Base-by-base conservation (phyloP, 352 stramenopile genomes). In the Pythium plurisporium region DNA sequence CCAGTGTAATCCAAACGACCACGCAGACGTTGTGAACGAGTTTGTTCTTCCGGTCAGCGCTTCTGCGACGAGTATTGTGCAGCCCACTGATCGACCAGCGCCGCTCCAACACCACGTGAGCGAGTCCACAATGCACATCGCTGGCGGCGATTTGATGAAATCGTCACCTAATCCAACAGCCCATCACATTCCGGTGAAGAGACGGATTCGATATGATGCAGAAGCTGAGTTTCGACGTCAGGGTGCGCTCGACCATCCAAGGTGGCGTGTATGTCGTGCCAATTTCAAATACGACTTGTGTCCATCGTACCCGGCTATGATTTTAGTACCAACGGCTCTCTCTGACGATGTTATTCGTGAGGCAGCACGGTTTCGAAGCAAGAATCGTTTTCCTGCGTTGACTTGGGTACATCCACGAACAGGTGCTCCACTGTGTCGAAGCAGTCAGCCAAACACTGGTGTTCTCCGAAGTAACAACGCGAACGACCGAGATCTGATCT, bases 401-500 rank as follows among this genome's bases (percentile, higher is more conserved):
- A 95, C 91, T 1, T 99, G 92, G 91, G 76, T 94, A 7, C 87
- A 94, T 65, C 81, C 82, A 37, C 67, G 72, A 31, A 97, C 95
- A 20, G 92, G 94, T 38, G 91, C 91, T 1, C 86, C 85, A 29
- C 76, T 99, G 40, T 99, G 94, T 73, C 79, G 96, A 20, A 96
- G 79, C 36, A 94, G 90, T 30, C 96, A 99, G 64, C 96, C 96
- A 1, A 98, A 98, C 65, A 96, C 97, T 1, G 96, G 96, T 22
- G 73, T 99, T 9, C 67, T 97, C 33, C 92, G 95, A 15, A 97
- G 95, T 73, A 96, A 82, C 25, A 96, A 86, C 55, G 59, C 74
- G 8, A 81, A 89, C 19, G 96, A 99, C 65, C 86, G 97, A 37
- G 86, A 84, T 14, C 62, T 97, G n/a, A 85, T 97, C 12, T 91